Evolutionary conservation across 202 grass and related monocot genomes (phyloP).

Genomic region (Elaeis oleifera): DNA sequence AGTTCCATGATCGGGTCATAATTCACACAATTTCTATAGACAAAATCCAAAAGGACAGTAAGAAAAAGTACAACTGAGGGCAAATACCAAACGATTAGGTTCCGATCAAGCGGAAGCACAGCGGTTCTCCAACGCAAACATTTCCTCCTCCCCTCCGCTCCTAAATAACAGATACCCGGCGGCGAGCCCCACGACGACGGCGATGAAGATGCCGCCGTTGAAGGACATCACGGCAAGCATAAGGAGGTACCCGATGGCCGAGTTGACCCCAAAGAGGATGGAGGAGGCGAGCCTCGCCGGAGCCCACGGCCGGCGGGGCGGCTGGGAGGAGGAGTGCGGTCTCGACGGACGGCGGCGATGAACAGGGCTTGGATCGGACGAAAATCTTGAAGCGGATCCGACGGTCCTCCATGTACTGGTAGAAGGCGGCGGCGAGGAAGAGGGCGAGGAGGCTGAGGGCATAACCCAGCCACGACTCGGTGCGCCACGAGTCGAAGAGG

Average conservation of each 20-base stretch:
- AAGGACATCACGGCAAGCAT: constrained; percentile 98
- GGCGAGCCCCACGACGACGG: constrained; percentile 60
- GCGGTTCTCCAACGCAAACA: constrained; percentile 52
- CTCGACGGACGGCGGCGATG: constrained; percentile 32
- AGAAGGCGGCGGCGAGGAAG: constrained; percentile 69
- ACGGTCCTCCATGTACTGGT: constrained; percentile 92
- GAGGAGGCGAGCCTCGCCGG: constrained; percentile 31
- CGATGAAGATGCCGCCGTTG: constrained; percentile 82
- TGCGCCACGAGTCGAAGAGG: constrained; percentile 86
- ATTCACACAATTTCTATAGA: too few relatives aligned
- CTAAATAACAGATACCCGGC: constrained; percentile 73
- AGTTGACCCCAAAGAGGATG: constrained; percentile 72
- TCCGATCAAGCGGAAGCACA: constrained; percentile 65
- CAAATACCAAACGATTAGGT: too few relatives aligned
- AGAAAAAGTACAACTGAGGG: too few relatives aligned
- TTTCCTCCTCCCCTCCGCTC: constrained; percentile 58
- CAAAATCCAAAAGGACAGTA: too few relatives aligned
- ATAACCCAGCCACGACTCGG: constrained; percentile 58
- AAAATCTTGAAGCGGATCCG: constrained; percentile 66
- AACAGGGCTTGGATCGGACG: constrained; percentile 21
- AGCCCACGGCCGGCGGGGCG: constrained; percentile 19
- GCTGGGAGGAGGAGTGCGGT: background rate
- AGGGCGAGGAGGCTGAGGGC: constrained; percentile 66
- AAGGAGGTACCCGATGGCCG: constrained; percentile 75
- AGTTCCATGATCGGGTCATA: too few relatives aligned